Evolutionary conservation across 805 yeast genomes (phyloP).

Genomic region (Kazachstania kunashirensis): DNA sequence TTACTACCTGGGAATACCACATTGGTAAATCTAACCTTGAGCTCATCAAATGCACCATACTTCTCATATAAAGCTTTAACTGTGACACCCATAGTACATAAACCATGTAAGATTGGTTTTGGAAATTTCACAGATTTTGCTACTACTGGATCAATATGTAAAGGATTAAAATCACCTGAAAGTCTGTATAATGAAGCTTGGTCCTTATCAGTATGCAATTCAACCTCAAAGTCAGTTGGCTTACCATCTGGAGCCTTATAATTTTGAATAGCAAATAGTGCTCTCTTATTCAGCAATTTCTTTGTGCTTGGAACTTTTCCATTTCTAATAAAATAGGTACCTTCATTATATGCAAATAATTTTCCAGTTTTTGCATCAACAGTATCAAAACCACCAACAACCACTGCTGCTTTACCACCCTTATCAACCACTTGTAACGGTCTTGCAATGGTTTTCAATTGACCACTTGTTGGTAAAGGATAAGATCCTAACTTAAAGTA

Average conservation of each 20-base stretch:
- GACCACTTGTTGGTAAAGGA: conserved; percentile 70
- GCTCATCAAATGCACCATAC: conserved; percentile 72
- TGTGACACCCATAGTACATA: conserved; percentile 76
- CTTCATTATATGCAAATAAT: conserved; percentile 66
- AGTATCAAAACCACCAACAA: conserved; percentile 65
- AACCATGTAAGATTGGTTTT: conserved; percentile 85
- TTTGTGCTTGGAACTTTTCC: conserved; percentile 45
- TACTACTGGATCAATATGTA: conserved; percentile 86
- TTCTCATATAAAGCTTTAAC: conserved; percentile 68
- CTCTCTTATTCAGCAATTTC: conserved; percentile 39
- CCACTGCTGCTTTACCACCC: conserved; percentile 70
- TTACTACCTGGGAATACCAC: conserved; percentile 94
- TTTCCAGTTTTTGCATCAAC: conserved; percentile 61
- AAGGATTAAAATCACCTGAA: conserved; percentile 90
- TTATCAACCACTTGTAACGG: conserved; percentile 76
- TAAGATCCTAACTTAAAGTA: conserved; percentile 61
- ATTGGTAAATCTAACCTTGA: conserved; percentile 84
- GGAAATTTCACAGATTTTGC: conserved; percentile 83
- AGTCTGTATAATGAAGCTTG: conserved; percentile 86
- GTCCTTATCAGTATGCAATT: conserved; percentile 50
- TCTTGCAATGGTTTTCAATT: conserved; percentile 47
- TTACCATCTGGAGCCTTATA: conserved; percentile 51
- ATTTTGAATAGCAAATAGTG: conserved; percentile 50
- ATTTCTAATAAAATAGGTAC: conserved; percentile 76
- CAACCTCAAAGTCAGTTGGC: conserved; percentile 56